phyloP scores from a whole-genome alignment of 805 yeast genomes.

The Sungouiella blattae region DNA sequence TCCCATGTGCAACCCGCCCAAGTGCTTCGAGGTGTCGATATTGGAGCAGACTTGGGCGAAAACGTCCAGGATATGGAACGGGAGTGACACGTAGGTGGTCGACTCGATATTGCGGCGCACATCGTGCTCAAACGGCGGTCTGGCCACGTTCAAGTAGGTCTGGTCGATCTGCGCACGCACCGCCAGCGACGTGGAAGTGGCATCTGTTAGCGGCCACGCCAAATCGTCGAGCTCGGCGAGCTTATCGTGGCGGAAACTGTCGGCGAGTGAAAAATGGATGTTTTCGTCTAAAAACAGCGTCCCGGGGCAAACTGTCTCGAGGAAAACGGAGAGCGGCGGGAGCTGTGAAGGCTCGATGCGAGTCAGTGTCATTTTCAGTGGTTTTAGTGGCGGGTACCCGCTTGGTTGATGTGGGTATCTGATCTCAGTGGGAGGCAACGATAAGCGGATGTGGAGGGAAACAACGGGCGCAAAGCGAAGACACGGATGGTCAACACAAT shows the following conservation, averaged over 20 bases:
- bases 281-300: conserved; percentile 29
- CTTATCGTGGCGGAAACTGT: conserved; percentile 7
- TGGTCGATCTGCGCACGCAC: conserved; percentile 16
- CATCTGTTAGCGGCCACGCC: conserved; percentile 26
- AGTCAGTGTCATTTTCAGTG: conserved; percentile 27
- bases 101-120: conserved; percentile 36
- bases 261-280: conserved; percentile 25
- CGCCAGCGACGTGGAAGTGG: conserved; percentile 12
- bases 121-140: conserved; percentile 28
- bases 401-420: too few relatives aligned
- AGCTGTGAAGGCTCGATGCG: conserved; percentile 15
- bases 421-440: too few relatives aligned
- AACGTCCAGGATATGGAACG: conserved; percentile 45
- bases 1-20: conserved; percentile 44
- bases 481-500: too few relatives aligned
- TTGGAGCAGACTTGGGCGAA: conserved; percentile 33
- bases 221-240: conserved; percentile 8
- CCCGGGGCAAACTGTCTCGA: conserved; percentile 38
- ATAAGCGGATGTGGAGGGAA: too few relatives aligned
- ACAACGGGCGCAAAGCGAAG: too few relatives aligned
- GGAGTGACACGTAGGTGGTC: conserved; percentile 50
- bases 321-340: conserved; percentile 28
- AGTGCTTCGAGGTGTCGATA: conserved; percentile 32
- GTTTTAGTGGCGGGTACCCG: too few relatives aligned
- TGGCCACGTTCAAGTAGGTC: conserved; percentile 32